Conservation (phyloP, 202 grass and related monocot genomes). For the Saccharum hybrid region DNA sequence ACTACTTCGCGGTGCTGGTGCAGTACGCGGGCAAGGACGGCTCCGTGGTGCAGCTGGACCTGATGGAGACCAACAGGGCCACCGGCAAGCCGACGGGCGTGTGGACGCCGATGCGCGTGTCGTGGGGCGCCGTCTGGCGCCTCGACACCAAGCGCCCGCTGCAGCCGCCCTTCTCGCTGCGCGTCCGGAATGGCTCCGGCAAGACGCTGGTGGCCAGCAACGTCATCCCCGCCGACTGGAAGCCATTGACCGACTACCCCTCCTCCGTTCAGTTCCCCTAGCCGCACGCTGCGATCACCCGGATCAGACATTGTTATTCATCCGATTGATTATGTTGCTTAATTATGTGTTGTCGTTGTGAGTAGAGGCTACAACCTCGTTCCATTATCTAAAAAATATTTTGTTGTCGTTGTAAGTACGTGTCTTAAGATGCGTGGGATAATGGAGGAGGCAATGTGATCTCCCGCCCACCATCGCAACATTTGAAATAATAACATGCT, state of each 20-base stretch:
- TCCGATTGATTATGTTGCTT: not conserved
- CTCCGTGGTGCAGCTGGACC: constrained; percentile 54
- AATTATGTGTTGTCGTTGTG: not conserved
- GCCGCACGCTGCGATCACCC: not conserved
- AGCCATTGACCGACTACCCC: constrained; percentile 49
- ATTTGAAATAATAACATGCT: not conserved
- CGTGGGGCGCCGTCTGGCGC: constrained; percentile 71
- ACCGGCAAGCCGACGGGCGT: not conserved
- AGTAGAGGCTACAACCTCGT: too few species aligned
- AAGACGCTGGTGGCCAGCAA: constrained; percentile 43
- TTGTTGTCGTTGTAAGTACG: not conserved
- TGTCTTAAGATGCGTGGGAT: constrained; percentile 6
- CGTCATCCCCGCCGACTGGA: constrained; percentile 63
- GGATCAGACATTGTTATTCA: not conserved
- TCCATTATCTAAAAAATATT: too few species aligned
- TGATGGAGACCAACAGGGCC: constrained; percentile 32
- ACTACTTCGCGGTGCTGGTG: constrained; percentile 70
- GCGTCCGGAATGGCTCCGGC: constrained; percentile 49
- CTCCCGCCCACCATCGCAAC: constrained; percentile 36
- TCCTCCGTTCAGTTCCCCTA: constrained; percentile 56
- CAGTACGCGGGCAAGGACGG: constrained; percentile 66
- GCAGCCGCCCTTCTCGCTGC: constrained; percentile 66
- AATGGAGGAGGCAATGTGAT: constrained; percentile 40
- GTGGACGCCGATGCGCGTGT: constrained; percentile 59
- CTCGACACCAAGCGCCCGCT: constrained; percentile 47